Evolutionary conservation across 768 basidiomycete genomes (phyloP), one percentile per base, ranked within the genome.

Genomic region (Tephrocybe sp.): DNA sequence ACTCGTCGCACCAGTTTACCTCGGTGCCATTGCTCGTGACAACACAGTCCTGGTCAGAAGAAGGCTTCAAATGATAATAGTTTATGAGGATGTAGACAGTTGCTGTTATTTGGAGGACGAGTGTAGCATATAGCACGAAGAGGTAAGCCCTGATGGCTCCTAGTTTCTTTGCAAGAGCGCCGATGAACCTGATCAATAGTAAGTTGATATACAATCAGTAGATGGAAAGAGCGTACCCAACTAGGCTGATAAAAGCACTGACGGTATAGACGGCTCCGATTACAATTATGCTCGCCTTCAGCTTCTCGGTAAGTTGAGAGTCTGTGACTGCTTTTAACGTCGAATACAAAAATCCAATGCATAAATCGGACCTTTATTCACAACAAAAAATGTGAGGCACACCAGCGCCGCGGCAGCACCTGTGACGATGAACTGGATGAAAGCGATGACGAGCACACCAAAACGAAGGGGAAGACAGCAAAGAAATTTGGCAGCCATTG

Each of bases 391-490:
- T n/a, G 65, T 54, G 18, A 59, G 68, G 65, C 66, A 68, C n/a
- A 64, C 52, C n/a, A 67, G 26, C 3, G 55, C 73, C 3, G 70
- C 68, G 15, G 63, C 56, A 2, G 52, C 56, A 1, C 64, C 69
- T 34, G 59, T 65, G 9, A 70, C 44, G 32, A 71, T n/a, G 56
- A 75, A 74, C 32, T 73, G 70, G 34, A 73, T 36, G 46, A 73
- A 60, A 1, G 73, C 69, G 36, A 76, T 73, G 18, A 75, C 47
- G 16, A 72, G 47, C 12, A 72, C 70, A 36, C 73, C 73, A 32
- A 75, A 56, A 18, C 73, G 69, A 34, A 74, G 67, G n/a, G 74
- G 73, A 11, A 76, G 57, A 49, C 74, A 76, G 46, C 68, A 72
- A 8, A 72, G 64, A 54, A 72, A 72, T 56, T 74, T 75, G 26